phyloP scores from a whole-genome alignment of 257 asterid species.

The Solanum chmielewskii region DNA sequence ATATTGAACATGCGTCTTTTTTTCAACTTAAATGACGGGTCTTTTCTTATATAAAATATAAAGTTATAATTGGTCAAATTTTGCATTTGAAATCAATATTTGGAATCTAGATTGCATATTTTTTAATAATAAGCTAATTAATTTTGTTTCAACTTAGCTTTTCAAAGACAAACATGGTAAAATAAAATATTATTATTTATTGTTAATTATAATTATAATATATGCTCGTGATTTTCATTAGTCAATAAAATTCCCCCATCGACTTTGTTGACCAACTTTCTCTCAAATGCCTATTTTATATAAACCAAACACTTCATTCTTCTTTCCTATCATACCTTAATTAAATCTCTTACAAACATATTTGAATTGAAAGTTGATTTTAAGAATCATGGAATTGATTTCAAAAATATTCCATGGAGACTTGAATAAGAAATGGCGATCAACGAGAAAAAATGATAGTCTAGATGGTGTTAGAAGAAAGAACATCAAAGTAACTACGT shows the following conservation, averaged over 20 bases:
- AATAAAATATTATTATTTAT: too few relatives aligned
- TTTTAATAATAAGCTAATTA: too few relatives aligned
- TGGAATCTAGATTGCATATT: too few relatives aligned
- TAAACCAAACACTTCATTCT: neutral
- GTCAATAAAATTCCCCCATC: neutral
- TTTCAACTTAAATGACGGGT: too few relatives aligned
- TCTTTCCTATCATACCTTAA: neutral
- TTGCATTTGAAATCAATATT: too few relatives aligned
- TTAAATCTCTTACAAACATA: neutral
- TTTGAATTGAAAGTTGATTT: neutral
- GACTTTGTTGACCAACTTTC: neutral
- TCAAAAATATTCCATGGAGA: neutral
- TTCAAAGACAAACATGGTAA: neutral
- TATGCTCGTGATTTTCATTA: neutral
- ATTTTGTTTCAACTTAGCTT: neutral
- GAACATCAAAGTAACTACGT: constrained; percentile 1
- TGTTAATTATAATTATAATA: too few relatives aligned
- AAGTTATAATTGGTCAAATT: neutral
- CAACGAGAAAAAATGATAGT: constrained; percentile 2
- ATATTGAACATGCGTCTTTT: too few relatives aligned
- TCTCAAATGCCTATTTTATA: neutral
- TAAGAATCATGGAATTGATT: neutral
- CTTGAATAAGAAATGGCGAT: constrained; percentile 10
- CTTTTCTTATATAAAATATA: too few relatives aligned
- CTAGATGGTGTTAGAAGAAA: neutral